Conservation (phyloP, 2,329 filamentous ascomycete species). For the Phialophora macrospora region DNA sequence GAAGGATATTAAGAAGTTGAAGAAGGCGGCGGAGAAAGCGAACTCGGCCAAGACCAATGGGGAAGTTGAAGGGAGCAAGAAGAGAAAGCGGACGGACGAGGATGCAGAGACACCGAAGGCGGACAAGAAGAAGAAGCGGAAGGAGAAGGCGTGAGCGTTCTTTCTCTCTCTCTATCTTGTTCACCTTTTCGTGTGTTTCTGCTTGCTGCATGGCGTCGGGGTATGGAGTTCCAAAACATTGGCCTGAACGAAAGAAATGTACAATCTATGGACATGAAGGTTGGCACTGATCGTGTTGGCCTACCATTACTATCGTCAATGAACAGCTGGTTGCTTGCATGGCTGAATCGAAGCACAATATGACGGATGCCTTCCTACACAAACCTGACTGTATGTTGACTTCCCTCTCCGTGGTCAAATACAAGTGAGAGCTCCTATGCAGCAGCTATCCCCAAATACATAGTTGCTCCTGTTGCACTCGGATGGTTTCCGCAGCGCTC, state of each 20-base stretch:
- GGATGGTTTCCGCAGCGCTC: neutral
- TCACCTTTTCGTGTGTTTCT: constrained; percentile 40
- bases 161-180: constrained; percentile 42
- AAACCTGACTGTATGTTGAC: neutral
- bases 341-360: neutral
- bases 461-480: neutral
- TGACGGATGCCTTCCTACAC: neutral
- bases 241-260: constrained; percentile 29
- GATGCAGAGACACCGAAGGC: constrained; percentile 61
- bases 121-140: constrained; percentile 56
- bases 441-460: neutral
- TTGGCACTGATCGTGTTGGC: constrained; percentile 18
- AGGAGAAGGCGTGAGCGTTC: constrained; percentile 47
- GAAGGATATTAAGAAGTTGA: constrained; percentile 75
- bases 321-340: constrained; percentile 4
- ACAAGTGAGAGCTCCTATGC: neutral
- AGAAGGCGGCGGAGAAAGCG: constrained; percentile 65
- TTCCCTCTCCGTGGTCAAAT: neutral
- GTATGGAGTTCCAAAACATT: constrained; percentile 20
- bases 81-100: constrained; percentile 66
- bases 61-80: constrained; percentile 63
- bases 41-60: constrained; percentile 51
- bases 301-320: neutral
- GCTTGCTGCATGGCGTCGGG: constrained; percentile 38
- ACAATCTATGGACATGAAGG: constrained; percentile 21